Base-by-base conservation (phyloP, 345 rosid genomes). In the Litchi chinensis region DNA sequence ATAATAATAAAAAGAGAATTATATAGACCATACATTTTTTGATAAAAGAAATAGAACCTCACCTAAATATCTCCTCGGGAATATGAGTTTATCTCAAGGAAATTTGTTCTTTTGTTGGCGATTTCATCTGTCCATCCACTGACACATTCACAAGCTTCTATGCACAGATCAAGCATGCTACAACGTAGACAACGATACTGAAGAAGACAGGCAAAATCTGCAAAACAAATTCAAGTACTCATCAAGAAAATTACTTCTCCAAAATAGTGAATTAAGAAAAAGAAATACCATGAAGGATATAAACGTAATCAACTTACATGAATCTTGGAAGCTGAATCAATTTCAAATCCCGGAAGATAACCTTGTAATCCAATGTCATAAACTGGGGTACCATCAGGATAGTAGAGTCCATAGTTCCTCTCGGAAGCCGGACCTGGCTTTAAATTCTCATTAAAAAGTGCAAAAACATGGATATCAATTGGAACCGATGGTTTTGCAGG, bases 391-490 rank as follows among this genome's bases (percentile, higher is more conserved):
- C 95, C 98, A 77, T 96, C 84, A 3, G 99, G 98, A 68, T 94
- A 90, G 68, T 81, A 93, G 19, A 96, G 88, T 0, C 98, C 98
- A 46, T 96, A 96, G 75, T 96, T 96, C 83, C 98, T 89, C 85
- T 96, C 99, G 0, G 99, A 96, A 2, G 84, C 69, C 2, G 98
- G 95, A 77, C 98, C 99, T 1, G 95, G 87, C 85, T 96, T 96
- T 76, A 91, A 71, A 83, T 96, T 84, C 90, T 96, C 99, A 37
- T 93, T 96, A 72, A 96, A 96, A 44, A 96, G 90, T 1, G 99
- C 99, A 69, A 94, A 96, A 71, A 96, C 97, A 50, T 84, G 82
- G 32, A 93, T 80, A 76, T 94, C 91, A 40, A 96, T 63, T 0
- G 97, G 93, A 8, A 90, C 91, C 11, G 92, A 83, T 10, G 91